phyloP scores from a whole-genome alignment of 2,329 filamentous ascomycete species.

The Xylaria sp. region DNA sequence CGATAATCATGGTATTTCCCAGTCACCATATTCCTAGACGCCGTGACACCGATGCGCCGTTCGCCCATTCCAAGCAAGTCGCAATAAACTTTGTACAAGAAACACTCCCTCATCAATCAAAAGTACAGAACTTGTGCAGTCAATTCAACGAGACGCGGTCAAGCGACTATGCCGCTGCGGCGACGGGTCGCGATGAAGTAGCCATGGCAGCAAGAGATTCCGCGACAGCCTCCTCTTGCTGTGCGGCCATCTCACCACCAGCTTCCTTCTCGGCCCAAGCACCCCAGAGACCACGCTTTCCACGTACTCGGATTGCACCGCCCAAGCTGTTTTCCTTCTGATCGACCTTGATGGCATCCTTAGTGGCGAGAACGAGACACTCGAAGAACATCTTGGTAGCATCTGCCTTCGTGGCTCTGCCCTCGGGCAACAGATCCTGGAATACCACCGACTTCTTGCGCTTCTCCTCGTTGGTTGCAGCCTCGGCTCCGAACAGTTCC shows the following conservation, averaged over 20 bases:
- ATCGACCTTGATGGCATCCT: slow-evolving; percentile 96
- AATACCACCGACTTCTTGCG: slow-evolving; percentile 78
- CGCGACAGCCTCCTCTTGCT: slow-evolving; percentile 39
- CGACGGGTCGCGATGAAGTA: slow-evolving; percentile 29
- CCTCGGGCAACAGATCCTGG: slow-evolving; percentile 83
- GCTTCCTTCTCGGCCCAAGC: slow-evolving; percentile 82
- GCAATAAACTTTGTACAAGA: slow-evolving; percentile 33
- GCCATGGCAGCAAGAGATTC: slow-evolving; percentile 34
- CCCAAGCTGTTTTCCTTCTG: slow-evolving; percentile 70
- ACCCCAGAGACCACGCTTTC: slow-evolving; percentile 95
- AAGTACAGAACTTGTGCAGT: slow-evolving; percentile 15
- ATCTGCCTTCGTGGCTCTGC: slow-evolving; percentile 74
- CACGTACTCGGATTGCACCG: slow-evolving; percentile 73
- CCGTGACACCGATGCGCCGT: slow-evolving; percentile 27
- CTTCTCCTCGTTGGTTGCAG: slow-evolving; percentile 62
- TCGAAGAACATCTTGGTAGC: slow-evolving; percentile 99
- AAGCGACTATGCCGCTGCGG: slow-evolving; percentile 28
- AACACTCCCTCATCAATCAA: slow-evolving; percentile 23
- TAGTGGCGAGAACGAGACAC: slow-evolving; percentile 88
- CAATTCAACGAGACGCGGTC: neutral
- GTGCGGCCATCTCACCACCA: slow-evolving; percentile 54
- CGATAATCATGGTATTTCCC: slow-evolving; percentile 33
- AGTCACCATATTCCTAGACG: slow-evolving; percentile 24
- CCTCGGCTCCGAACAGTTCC: slow-evolving; percentile 74
- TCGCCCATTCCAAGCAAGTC: slow-evolving; percentile 27